phyloP scores from a whole-genome alignment of 345 rosid genomes.

The Dimocarpus longan region DNA sequence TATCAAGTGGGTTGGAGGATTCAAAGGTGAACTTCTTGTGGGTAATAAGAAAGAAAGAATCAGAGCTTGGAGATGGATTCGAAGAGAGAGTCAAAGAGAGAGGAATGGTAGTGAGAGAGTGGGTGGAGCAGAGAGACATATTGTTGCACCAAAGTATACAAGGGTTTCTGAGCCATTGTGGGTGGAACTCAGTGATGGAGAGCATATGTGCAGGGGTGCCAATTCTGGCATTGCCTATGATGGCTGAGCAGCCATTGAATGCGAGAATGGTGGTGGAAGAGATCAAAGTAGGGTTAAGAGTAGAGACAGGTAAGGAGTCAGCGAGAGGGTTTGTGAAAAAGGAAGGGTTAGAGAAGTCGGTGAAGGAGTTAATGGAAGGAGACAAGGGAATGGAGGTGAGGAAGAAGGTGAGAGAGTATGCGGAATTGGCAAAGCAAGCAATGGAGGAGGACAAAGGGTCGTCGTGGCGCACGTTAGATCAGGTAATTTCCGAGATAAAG shows the following conservation, averaged over 20 bases:
- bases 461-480: conserved; percentile 58
- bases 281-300: conserved; percentile 57
- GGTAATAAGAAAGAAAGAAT: conserved; percentile 52
- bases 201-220: conserved; percentile 77
- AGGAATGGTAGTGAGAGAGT: conserved; percentile 62
- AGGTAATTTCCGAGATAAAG: conserved; percentile 39
- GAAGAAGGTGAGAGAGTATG: conserved; percentile 43
- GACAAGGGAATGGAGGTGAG: conserved; percentile 49
- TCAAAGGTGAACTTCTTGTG: conserved; percentile 63
- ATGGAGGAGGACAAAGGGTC: conserved; percentile 56
- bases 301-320: conserved; percentile 46
- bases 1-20: conserved; percentile 58
- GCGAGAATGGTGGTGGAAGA: conserved; percentile 70
- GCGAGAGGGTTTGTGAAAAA: conserved; percentile 49
- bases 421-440: conserved; percentile 53
- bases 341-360: conserved; percentile 47
- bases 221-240: conserved; percentile 75
- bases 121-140: conserved; percentile 74
- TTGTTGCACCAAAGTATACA: conserved; percentile 52
- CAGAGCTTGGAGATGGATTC: conserved; percentile 44
- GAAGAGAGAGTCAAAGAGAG: conserved; percentile 47
- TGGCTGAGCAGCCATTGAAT: conserved; percentile 76
- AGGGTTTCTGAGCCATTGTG: conserved; percentile 85
- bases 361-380: conserved; percentile 68
- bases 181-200: conserved; percentile 82